A percentile compares a stretch with the other conserved stretches of the same genome.
phyloP scores from a whole-genome alignment of 2,329 filamentous ascomycete species.

The Biscogniauxia marginata region DNA sequence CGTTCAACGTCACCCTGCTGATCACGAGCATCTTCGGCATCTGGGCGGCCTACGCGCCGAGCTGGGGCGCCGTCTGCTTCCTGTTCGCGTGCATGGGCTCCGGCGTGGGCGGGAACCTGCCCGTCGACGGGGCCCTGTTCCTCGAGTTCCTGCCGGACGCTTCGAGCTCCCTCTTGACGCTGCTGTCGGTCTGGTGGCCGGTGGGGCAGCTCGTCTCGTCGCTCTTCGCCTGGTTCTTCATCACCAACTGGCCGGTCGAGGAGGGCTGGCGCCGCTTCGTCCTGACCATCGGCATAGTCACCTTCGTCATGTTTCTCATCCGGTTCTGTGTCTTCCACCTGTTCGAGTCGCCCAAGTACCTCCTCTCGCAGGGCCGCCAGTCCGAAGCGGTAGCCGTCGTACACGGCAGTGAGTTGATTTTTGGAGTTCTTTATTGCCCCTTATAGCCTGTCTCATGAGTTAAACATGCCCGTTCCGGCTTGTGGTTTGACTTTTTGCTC shows the following conservation, averaged over 20 bases:
- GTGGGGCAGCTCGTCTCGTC: conserved; percentile 74
- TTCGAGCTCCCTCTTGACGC: conserved; percentile 70
- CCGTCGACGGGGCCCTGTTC: conserved; percentile 78
- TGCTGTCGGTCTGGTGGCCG: conserved; percentile 87
- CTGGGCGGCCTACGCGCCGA: conserved; percentile 64
- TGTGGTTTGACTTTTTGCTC: no score
- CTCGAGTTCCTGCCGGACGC: conserved; percentile 79
- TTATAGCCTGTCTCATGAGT: no score
- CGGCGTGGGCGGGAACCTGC: conserved; percentile 73
- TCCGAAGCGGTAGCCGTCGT: conserved; percentile 77
- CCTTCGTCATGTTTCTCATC: conserved; percentile 72
- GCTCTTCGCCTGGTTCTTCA: conserved; percentile 72
- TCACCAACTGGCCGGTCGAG: conserved; percentile 65
- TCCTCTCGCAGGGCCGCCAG: conserved; percentile 74
- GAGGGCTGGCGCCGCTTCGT: conserved; percentile 78
- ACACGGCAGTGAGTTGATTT: no score
- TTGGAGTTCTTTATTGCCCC: no score
- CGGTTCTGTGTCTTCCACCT: conserved; percentile 80
- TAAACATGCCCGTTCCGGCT: no score
- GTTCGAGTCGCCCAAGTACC: conserved; percentile 82
- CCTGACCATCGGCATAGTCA: conserved; percentile 67
- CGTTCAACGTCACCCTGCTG: conserved; percentile 78
- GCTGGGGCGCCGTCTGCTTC: conserved; percentile 63
- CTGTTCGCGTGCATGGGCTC: conserved; percentile 62
- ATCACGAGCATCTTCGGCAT: conserved; percentile 75